phyloP scores from a whole-genome alignment of 2,329 filamentous ascomycete species.

The Venturia effusa region DNA sequence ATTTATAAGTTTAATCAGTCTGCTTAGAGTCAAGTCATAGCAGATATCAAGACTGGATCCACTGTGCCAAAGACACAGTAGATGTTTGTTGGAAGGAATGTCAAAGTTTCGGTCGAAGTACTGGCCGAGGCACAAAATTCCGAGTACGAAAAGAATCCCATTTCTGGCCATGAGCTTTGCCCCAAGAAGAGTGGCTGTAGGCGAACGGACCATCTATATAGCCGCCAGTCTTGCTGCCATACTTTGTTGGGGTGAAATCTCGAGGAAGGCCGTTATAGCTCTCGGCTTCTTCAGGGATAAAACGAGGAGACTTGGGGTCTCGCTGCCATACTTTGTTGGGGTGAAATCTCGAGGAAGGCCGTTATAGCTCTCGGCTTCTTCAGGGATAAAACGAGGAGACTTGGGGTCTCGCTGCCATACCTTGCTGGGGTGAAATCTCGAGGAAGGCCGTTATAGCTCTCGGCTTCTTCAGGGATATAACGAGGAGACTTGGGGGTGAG shows the following conservation, averaged over 20 bases:
- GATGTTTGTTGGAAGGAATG: no score
- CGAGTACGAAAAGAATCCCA: no score
- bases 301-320: not conserved
- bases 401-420: not conserved
- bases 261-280: not conserved
- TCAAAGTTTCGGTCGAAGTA: no score
- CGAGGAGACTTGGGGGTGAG: slow-evolving; percentile 1
- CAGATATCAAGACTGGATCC: no score
- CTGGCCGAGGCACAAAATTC: no score
- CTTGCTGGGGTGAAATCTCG: not conserved
- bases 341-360: no score
- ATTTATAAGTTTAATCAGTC: no score
- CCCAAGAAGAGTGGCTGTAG: not conserved
- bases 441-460: not conserved
- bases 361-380: not conserved
- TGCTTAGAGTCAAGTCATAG: no score
- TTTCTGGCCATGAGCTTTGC: not conserved
- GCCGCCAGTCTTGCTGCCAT: not conserved
- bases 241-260: not conserved
- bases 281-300: not conserved
- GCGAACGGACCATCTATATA: not conserved
- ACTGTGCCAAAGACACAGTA: no score
- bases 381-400: not conserved
- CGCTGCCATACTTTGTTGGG: not conserved
- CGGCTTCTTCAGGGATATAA: not conserved